Percentiles rank a stretch among this genome's conserved stretches.
phyloP scores from a whole-genome alignment of 2,329 filamentous ascomycete species.

The Pseudocercospora cruenta region DNA sequence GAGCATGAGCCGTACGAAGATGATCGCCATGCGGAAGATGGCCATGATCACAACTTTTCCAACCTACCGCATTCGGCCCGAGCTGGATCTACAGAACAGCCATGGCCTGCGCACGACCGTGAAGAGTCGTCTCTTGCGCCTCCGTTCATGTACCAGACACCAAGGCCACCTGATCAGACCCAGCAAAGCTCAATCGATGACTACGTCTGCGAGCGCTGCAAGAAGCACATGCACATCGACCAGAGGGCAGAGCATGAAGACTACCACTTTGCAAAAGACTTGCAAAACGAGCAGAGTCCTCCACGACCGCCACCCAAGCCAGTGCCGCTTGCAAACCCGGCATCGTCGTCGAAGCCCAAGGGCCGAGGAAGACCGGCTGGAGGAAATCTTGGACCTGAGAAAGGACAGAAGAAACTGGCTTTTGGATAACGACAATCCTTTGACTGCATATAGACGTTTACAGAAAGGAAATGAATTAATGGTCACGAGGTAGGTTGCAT shows the following conservation, averaged over 20 bases:
- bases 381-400: conserved; percentile 39
- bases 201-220: conserved; percentile 68
- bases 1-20: conserved; percentile 14
- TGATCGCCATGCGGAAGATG: conserved; percentile 4
- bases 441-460: conserved; percentile 3
- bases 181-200: conserved; percentile 30
- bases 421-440: conserved; percentile 41
- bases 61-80: neutral
- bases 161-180: neutral
- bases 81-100: neutral
- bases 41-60: neutral
- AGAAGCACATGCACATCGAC: conserved; percentile 57
- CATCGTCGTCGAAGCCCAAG: conserved; percentile 23
- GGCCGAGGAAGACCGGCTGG: conserved; percentile 44
- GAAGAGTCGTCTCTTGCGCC: neutral
- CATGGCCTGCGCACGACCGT: neutral
- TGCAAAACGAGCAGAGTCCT: conserved; percentile 63
- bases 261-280: conserved; percentile 90
- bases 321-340: conserved; percentile 16
- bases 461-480: neutral
- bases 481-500: neutral
- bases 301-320: conserved; percentile 29
- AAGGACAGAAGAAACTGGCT: conserved; percentile 50
- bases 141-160: neutral
- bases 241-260: conserved; percentile 79